These are phyloP conservation scores for Serendipita vermifera DNA, from an alignment of 768 basidiomycete genomes.

Conservation along the genomic window DNA sequence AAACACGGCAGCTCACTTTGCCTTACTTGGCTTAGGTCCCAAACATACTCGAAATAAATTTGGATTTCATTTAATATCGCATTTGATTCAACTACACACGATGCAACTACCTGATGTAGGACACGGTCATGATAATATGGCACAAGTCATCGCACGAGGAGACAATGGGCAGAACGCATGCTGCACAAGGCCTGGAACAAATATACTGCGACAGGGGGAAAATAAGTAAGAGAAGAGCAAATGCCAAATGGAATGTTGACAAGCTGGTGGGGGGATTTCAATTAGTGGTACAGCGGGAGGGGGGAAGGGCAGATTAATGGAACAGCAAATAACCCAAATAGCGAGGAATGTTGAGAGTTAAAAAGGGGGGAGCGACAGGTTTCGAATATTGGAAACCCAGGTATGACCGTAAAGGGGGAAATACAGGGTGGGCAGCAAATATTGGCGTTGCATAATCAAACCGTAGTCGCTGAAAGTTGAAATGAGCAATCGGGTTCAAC, in stretches of 20 bases:
- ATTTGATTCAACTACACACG: not conserved
- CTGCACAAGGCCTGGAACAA: not conserved
- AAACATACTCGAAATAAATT: too few relatives aligned
- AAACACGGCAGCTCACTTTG: too few relatives aligned
- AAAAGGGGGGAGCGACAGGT: conserved; percentile 13
- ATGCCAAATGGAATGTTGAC: not conserved
- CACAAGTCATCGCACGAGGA: too few relatives aligned
- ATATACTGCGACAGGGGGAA: conserved; percentile 11
- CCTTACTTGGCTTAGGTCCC: too few relatives aligned
- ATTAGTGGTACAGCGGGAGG: not conserved
- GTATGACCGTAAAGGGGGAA: conserved; percentile 18
- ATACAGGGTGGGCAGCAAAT: conserved; percentile 13
- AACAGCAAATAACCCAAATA: conserved; percentile 4
- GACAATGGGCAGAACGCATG: conserved; percentile 16
- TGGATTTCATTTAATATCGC: too few relatives aligned
- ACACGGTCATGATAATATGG: too few relatives aligned
- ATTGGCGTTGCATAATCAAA: too few relatives aligned
- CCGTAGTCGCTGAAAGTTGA: too few relatives aligned
- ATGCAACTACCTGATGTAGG: not conserved
- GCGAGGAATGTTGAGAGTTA: not conserved
- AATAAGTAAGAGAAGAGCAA: conserved; percentile 4
- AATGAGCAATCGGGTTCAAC: too few relatives aligned
- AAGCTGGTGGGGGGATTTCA: not conserved
- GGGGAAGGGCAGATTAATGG: not conserved
- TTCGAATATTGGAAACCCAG: conserved; percentile 21